Evolutionary conservation across 2,329 filamentous ascomycete species (phyloP).

Genomic region (Madurella fahalii): DNA sequence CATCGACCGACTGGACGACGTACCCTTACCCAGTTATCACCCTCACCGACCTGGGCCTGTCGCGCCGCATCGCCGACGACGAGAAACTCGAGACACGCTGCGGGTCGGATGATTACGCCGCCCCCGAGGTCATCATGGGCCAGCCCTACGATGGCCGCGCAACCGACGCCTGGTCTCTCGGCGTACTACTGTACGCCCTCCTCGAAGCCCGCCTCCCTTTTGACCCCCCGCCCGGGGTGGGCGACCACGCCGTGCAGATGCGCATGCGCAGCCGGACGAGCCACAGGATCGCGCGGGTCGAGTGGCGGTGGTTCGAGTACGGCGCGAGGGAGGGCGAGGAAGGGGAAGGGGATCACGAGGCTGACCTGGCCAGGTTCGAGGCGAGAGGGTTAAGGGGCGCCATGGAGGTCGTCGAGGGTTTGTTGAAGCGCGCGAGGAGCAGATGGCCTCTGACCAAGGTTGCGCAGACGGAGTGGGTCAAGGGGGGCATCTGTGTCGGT

Average conservation of each 20-base stretch:
- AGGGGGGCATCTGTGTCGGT: constrained; percentile 65
- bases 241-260: constrained; percentile 54
- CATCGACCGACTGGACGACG: constrained; percentile 62
- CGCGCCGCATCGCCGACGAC: constrained; percentile 76
- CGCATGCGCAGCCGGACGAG: constrained; percentile 77
- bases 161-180: constrained; percentile 92
- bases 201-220: constrained; percentile 93
- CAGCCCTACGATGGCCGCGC: constrained; percentile 89
- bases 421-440: constrained; percentile 77
- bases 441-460: constrained; percentile 74
- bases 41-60: constrained; percentile 86
- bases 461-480: constrained; percentile 70
- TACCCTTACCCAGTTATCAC: constrained; percentile 83
- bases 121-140: constrained; percentile 92
- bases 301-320: constrained; percentile 92
- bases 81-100: constrained; percentile 91
- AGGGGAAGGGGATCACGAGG: constrained; percentile 74
- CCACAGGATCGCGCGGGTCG: constrained; percentile 90
- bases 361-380: constrained; percentile 55
- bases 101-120: constrained; percentile 94
- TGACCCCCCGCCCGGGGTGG: constrained; percentile 78
- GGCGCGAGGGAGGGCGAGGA: constrained; percentile 56
- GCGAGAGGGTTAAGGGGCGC: constrained; percentile 67
- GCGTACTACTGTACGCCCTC: constrained; percentile 87
- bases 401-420: constrained; percentile 73